Evolutionary conservation across 1,139 yeast species (phyloP).

Genomic region (Arxiozyma bovina): DNA sequence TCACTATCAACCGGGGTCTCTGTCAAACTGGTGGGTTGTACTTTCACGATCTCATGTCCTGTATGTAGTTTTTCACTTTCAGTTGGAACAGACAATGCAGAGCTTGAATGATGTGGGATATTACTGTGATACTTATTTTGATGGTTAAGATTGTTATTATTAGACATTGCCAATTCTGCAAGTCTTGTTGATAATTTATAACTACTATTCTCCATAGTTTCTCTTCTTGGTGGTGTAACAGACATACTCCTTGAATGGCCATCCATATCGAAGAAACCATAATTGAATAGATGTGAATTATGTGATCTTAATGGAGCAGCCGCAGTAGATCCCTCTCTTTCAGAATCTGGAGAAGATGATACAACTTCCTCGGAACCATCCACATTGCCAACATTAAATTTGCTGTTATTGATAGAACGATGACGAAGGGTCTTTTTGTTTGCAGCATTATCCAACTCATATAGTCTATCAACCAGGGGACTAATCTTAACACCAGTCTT

Average conservation of each 20-base stretch:
- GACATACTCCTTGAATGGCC: constrained; percentile 33
- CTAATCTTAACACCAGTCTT: constrained; percentile 30
- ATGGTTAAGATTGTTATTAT: background rate
- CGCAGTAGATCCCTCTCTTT: constrained; percentile 4
- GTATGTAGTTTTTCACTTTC: constrained; percentile 25
- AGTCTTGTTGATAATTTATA: constrained; percentile 15
- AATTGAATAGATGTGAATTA: constrained; percentile 39
- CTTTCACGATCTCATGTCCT: constrained; percentile 21
- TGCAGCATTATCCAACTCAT: constrained; percentile 26
- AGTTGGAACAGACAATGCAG: constrained; percentile 20
- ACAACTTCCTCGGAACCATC: background rate
- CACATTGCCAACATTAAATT: background rate
- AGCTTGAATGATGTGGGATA: constrained; percentile 12
- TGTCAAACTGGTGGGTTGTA: constrained; percentile 12
- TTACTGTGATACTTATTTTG: background rate
- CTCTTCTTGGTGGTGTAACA: constrained; percentile 9
- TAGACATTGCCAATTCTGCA: constrained; percentile 13
- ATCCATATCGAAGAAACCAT: constrained; percentile 68
- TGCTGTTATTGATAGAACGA: background rate
- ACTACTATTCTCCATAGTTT: constrained; percentile 4
- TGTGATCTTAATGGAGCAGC: constrained; percentile 14
- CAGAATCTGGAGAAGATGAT: background rate
- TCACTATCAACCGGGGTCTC: constrained; percentile 9
- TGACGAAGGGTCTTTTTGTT: constrained; percentile 3
- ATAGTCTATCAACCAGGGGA: constrained; percentile 31